Evolutionary conservation across 2,329 filamentous ascomycete genomes (phyloP), one percentile per base, ranked within the genome.

Genomic region (Aschersonia sp.): DNA sequence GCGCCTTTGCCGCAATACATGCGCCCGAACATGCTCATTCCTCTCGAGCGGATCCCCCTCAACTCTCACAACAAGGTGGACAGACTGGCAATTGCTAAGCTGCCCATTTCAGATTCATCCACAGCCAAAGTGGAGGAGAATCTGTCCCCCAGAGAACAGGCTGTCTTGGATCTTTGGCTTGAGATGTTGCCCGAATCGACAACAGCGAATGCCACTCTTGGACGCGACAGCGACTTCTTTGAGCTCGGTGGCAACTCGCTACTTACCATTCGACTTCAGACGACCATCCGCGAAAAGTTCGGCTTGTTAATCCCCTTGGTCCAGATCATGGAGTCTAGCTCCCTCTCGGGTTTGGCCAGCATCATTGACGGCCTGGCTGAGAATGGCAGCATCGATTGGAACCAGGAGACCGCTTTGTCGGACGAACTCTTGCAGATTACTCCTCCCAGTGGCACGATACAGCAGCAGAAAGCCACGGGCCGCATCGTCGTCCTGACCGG

Each of bases 171-270:
- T 2, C 30, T 54, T 1, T 53, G 51, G 53, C 43, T 41, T 7
- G 45, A 50, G 14, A 40, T 48, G 7, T 32, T 51, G 44, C 47
- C 44, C 29, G 29, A 6, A 11, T 47, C 14, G 30, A 41, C 30
- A 6, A 30, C 35, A 14, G 12, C 9, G 6, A 40, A 7, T 43
- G 45, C 12, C 30, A 46, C 45, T 2, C 52, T 58, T 6, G 40
- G 49, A 0, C 11, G 48, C 0, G 37, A 52, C 4, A 56, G 66
- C 4, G 61, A 67, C 52, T 71, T 73, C 54, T 71, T 70, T 54
- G 48, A 49, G 0, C 51, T 63, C 2, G 68, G 68, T 2, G 69
- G 68, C 5, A 70, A 60, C 47, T 72, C 68, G 0, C 47, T 71
- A 4, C 55, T 67, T 0, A 51, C 70, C 1, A 54, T 71, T 9